Evolutionary conservation across 305 asterid genomes (phyloP).

Genomic region (Rubia tinctorum): DNA sequence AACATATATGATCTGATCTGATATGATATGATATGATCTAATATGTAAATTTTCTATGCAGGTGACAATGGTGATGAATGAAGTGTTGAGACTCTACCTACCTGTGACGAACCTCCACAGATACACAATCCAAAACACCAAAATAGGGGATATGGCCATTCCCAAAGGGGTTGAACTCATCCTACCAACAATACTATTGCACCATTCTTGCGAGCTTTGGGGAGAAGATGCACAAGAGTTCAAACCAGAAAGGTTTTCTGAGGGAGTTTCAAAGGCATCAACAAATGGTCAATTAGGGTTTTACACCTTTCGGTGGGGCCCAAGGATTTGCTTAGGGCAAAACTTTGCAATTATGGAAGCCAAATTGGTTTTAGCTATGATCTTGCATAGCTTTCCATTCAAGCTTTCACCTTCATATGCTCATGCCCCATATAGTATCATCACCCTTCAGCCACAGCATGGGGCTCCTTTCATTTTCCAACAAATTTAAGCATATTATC

Average conservation of each 20-base stretch:
- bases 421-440: slow-evolving; percentile 19
- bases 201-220: slow-evolving; percentile 21
- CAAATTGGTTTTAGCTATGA: slow-evolving; percentile 24
- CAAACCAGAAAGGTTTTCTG: slow-evolving; percentile 27
- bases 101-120: slow-evolving; percentile 14
- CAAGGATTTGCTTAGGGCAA: slow-evolving; percentile 27
- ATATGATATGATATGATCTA: no score
- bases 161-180: slow-evolving; percentile 7
- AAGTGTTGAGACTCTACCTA: slow-evolving; percentile 31
- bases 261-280: slow-evolving; percentile 24
- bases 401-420: slow-evolving; percentile 29
- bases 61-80: slow-evolving; percentile 22
- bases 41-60: slow-evolving; percentile 15
- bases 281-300: slow-evolving; percentile 18
- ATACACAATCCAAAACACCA: slow-evolving; percentile 9
- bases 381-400: slow-evolving; percentile 26
- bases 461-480: slow-evolving; percentile 25
- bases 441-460: slow-evolving; percentile 26
- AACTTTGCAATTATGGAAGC: slow-evolving; percentile 25
- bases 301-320: slow-evolving; percentile 32
- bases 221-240: slow-evolving; percentile 30
- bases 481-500: not conserved
- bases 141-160: slow-evolving; percentile 13
- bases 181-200: slow-evolving; percentile 23
- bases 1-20: not conserved